These are phyloP conservation scores for Gossypium longicalyx DNA, from an alignment of 345 rosid genomes.

Conservation along the genomic window DNA sequence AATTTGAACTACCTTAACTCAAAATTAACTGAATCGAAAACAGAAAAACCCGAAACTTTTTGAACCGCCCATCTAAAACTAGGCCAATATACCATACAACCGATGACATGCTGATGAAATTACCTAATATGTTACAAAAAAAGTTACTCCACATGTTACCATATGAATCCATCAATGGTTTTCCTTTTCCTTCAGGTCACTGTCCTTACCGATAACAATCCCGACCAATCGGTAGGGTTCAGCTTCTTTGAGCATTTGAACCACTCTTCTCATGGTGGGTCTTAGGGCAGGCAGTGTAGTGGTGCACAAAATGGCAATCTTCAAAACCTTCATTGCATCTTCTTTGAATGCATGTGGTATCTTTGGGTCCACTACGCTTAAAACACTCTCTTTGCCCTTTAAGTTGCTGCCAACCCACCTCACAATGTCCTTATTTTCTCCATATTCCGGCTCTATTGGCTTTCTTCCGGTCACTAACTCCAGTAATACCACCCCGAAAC, in stretches of 20 bases:
- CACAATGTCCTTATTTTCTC: constrained; percentile 79
- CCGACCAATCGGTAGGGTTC: constrained; percentile 56
- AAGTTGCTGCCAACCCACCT: constrained; percentile 64
- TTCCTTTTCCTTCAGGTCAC: constrained; percentile 26
- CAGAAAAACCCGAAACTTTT: too few species aligned
- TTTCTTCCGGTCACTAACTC: constrained; percentile 81
- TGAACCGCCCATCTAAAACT: too few species aligned
- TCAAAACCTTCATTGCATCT: constrained; percentile 58
- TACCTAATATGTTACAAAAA: constrained; percentile 12
- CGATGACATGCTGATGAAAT: background rate
- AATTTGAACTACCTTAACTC: too few species aligned
- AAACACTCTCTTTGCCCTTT: constrained; percentile 49
- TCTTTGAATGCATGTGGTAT: constrained; percentile 51
- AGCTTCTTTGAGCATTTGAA: constrained; percentile 78
- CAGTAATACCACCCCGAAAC: constrained; percentile 91
- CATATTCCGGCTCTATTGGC: constrained; percentile 73
- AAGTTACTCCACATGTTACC: background rate
- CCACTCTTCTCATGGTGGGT: constrained; percentile 85
- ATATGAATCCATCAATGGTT: background rate
- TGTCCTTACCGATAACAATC: constrained; percentile 43
- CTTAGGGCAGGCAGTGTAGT: constrained; percentile 47
- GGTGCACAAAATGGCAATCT: constrained; percentile 72
- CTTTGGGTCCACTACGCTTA: constrained; percentile 57
- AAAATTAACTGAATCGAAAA: too few species aligned
- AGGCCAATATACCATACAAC: too few species aligned